Base-by-base conservation (phyloP, 257 asterid species). In the Fraxinus pennsylvanica region DNA sequence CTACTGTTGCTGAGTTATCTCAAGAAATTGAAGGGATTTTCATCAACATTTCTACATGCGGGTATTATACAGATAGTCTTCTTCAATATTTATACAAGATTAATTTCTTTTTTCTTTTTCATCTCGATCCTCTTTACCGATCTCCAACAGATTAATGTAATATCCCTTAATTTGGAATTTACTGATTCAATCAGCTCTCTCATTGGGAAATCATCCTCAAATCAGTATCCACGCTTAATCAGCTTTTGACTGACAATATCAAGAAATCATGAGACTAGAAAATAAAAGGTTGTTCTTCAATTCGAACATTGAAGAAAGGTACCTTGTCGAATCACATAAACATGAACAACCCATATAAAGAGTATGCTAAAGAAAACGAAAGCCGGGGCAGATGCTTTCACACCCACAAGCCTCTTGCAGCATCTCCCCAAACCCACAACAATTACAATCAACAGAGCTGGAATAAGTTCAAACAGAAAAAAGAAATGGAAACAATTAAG, bases 311-410 rank as follows among this genome's bases (percentile, higher is more conserved):
- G 27, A 6, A 43, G 14, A 10, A 22, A 41, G 59, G 67, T 78
- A 88, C 92, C 92, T 83, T n/a, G 52, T 65, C 89, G 86, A 83
- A 88, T 65, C 61, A 80, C 78, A 75, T 1, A 75, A 79, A 81
- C 15, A 81, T 86, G 81, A 79, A 86, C 52, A 72, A 80, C 79
- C 92, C 92, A 86, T 57, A 81, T 19, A 78, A 86, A 86, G 8
- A 85, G 32, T 81, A 86, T 80, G 86, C 74, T 81, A 73, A 84
- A 81, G 79, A 85, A 78, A 69, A 88, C 92, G 76, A 82, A 88
- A 72, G 89, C 92, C 0, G 89, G 89, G 71, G 92, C 82, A 61
- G 90, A 88, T 38, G 89, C 92, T 81, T 68, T 83, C 80, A 85
- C 89, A 71, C 92, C 90, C 54, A 81, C 75, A 75, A 85, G 73